Evolutionary conservation across 2,329 filamentous ascomycete species (phyloP), one percentile per base, ranked within the genome.

Genomic region (Fusarium praegraminearum): DNA sequence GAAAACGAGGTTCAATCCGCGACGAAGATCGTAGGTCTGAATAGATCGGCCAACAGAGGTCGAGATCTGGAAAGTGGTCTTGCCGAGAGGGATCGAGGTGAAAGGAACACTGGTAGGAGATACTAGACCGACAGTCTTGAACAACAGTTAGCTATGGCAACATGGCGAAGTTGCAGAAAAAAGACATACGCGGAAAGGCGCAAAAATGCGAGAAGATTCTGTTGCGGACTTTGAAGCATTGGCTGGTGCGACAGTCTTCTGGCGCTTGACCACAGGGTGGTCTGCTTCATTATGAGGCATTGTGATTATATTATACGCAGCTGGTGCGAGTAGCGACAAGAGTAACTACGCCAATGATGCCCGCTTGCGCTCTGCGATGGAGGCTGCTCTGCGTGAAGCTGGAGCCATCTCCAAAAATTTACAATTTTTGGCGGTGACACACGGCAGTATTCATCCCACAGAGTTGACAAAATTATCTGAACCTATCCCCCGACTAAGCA

Each of bases 11-110:
- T 97, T 95, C 65, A 99, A 87, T 47, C 95, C 95, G 74, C 91
- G 89, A 79, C 92, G 93, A 66, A 99, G 83, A 78, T 99, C 96
- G 83, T 99, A 99, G 0, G 96, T 99, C 81, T 99, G 96, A 47
- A 99, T 86, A 62, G 91, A 93, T 75, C 90, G 89, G 67, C 95
- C 96, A 66, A 97, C 92, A 0, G 93, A 98, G 32, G 96, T 99
- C 35, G 96, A 98, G 80, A 99, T 93, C 79, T 99, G 96, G 78
- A 97, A 99, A 5, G 94, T 97, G 1, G 93, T 95, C 81, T 97
- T 97, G 61, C 96, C 96, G 18, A 97, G 85, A 1, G 95, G 92
- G 33, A 97, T 87, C 8, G 92, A 91, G 3, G 95, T 94, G 77
- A 99, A 98, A 0, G 96, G 95, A 1, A 98, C 93, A 50, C 85